Conservation (phyloP, 2,329 filamentous ascomycete genomes). For the Pseudophaeomoniella oleicola region DNA sequence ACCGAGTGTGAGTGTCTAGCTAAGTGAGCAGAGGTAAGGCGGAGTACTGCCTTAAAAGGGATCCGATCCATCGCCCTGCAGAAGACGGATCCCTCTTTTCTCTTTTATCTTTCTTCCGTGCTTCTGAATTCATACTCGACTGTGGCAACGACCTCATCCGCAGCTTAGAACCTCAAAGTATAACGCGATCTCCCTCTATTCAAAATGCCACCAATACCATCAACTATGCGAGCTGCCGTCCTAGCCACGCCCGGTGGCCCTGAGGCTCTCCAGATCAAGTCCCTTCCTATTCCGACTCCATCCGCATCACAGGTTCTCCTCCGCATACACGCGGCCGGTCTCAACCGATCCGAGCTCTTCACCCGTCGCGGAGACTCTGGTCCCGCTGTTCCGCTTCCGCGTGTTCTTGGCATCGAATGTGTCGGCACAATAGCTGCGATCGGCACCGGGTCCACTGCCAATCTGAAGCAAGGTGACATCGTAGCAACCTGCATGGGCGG, state of each 20-base stretch:
- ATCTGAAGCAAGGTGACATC: constrained; percentile 23
- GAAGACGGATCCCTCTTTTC: too few species aligned
- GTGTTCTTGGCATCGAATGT: constrained; percentile 33
- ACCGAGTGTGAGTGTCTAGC: too few species aligned
- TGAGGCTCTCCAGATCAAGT: constrained; percentile 23
- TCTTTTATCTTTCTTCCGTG: too few species aligned
- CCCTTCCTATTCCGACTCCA: constrained; percentile 23
- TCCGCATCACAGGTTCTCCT: constrained; percentile 25
- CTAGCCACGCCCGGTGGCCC: constrained; percentile 24
- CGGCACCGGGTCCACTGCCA: constrained; percentile 11
- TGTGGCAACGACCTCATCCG: too few species aligned
- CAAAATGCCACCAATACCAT: constrained; percentile 7
- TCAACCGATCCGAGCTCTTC: constrained; percentile 33
- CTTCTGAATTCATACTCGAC: too few species aligned
- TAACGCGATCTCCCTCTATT: too few species aligned
- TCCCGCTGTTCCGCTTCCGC: constrained; percentile 25
- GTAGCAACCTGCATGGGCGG: constrained; percentile 36
- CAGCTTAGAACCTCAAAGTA: too few species aligned
- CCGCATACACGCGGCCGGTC: constrained; percentile 28
- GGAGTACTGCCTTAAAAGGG: too few species aligned
- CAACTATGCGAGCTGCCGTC: constrained; percentile 30
- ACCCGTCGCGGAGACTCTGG: constrained; percentile 28
- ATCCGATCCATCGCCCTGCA: too few species aligned
- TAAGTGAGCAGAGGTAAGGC: too few species aligned
- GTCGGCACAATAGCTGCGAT: constrained; percentile 25